Conservation (phyloP, 2,329 filamentous ascomycete species). For the Colletotrichum sp. region DNA sequence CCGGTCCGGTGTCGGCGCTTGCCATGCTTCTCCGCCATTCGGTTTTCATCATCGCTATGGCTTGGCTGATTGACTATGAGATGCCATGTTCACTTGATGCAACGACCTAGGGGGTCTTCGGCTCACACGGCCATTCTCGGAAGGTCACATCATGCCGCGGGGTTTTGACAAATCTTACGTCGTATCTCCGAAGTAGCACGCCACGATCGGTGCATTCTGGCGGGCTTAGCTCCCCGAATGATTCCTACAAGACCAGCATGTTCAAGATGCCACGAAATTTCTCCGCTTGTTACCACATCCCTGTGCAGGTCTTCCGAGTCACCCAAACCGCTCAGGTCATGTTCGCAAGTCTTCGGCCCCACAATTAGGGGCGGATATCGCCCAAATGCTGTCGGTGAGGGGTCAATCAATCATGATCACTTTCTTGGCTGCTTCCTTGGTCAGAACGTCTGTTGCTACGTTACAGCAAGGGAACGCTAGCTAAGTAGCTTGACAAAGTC, state of each 20-base stretch:
- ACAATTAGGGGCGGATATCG: not conserved
- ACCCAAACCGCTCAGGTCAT: not conserved
- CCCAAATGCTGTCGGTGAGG: not conserved
- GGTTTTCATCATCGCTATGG: not conserved
- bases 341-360: not conserved
- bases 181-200: not conserved
- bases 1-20: not conserved
- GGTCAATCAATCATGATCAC: not conserved
- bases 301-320: not conserved
- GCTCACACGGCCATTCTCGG: not conserved
- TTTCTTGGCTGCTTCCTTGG: not conserved
- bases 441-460: not conserved
- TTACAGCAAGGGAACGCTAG: not conserved
- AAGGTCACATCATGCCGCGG: not conserved
- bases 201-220: not conserved
- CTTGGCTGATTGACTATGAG: fast-evolving
- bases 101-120: not conserved
- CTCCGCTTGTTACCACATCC: not conserved
- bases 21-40: not conserved
- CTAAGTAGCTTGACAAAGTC: not conserved
- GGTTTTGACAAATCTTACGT: not conserved
- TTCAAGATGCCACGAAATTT: not conserved
- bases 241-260: not conserved
- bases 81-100: not conserved
- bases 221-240: not conserved